phyloP scores from a whole-genome alignment of 352 stramenopile species.

The Phytophthora colocasiae region DNA sequence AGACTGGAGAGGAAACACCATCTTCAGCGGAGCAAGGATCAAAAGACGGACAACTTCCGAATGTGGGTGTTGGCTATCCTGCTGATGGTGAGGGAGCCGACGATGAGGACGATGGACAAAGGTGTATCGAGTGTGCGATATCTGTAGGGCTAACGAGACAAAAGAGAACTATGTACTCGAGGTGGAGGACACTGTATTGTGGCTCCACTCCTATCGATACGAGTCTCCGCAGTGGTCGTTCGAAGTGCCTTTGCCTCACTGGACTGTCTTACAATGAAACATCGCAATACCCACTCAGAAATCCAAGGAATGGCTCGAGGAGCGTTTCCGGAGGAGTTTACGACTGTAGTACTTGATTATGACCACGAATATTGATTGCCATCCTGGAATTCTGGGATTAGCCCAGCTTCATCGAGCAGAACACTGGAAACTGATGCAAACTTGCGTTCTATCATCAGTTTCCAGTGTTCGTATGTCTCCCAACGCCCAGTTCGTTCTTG shows the following conservation, averaged over 20 bases:
- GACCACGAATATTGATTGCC: too few relatives aligned
- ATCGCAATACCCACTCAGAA: too few relatives aligned
- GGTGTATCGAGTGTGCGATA: constrained; percentile 32
- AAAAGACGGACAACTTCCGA: not conserved
- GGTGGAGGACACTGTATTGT: constrained; percentile 36
- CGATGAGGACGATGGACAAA: constrained; percentile 26
- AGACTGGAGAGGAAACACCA: not conserved
- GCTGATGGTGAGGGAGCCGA: not conserved
- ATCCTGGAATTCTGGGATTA: too few relatives aligned
- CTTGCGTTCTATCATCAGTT: too few relatives aligned
- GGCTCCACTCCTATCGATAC: constrained; percentile 67
- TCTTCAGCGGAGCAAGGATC: not conserved
- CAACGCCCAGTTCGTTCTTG: too few relatives aligned
- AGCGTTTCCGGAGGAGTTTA: too few relatives aligned
- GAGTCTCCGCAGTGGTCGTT: constrained; percentile 46
- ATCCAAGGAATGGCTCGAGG: too few relatives aligned
- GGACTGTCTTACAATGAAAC: constrained; percentile 18
- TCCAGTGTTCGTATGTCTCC: too few relatives aligned
- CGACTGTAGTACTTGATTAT: too few relatives aligned
- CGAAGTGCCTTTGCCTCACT: constrained; percentile 49
- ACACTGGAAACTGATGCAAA: too few relatives aligned
- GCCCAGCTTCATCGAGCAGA: too few relatives aligned
- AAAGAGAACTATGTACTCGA: not conserved
- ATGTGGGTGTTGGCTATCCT: too few relatives aligned
- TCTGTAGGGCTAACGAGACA: constrained; percentile 10